Base-by-base conservation (phyloP, 192 early-diverging fungal genomes). In the Coemansia sp. region DNA sequence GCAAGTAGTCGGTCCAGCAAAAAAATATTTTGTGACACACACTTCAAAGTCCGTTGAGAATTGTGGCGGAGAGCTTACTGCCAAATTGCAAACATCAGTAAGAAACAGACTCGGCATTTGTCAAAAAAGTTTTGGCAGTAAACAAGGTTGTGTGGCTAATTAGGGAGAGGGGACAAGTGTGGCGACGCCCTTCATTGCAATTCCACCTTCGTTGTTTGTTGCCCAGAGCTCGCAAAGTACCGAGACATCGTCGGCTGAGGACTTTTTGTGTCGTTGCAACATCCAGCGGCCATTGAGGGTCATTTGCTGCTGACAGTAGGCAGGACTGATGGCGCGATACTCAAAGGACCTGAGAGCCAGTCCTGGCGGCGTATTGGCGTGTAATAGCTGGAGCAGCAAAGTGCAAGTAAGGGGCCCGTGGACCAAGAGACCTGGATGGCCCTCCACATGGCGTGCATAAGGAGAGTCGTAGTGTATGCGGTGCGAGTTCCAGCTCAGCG, bases 401-500 rank as follows among this genome's bases (percentile, higher is more conserved):
- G 93, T 94, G 36, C 88, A 86, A 7, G 91, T 91, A 47, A 95
- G 76, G n/a, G 94, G 94, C 0, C 93, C 92, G 64, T 94, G 92
- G 43, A 93, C 89, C 24, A 95, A 67, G 60, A 90, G 88, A 3
- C 89, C 87, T 62, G 89, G 88, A 61, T 93, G 89, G 34, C 85
- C 79, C 71, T 95, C 94, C 6, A 86, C 72, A 11, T 87, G 73
- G 43, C 83, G 87, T 15, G 92, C 87, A 66, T 95, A 94, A 10
- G 71, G 63, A 18, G 86, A 79, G 69, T 97, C 92, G 79, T 92
- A 97, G 71, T 97, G 95, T 55, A 97, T 95, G 33, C 87, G 86
- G 75, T 97, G 94, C 55, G 88, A 88, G 75, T 97, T 97, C 85
- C 93, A 97, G 4, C 92, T 93, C 77, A 96, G 66, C 31, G 95